Evolutionary conservation across 1,284 basidiomycete species (phyloP).

Genomic region (Meripilus lineatus): DNA sequence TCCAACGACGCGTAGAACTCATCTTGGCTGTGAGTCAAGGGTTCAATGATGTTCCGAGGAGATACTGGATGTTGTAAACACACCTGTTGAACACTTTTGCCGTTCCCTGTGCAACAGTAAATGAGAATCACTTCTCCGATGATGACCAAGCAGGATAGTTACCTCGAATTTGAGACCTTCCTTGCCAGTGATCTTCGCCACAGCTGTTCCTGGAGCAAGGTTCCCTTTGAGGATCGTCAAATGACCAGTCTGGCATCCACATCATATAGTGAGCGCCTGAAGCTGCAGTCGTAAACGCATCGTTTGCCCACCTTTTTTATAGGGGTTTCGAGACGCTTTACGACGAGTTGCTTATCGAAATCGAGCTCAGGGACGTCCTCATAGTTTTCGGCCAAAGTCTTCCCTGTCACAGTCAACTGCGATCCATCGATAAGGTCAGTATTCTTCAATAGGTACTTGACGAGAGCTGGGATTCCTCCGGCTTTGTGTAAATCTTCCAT

Average conservation of each 20-base stretch:
- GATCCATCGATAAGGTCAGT: constrained; percentile 86
- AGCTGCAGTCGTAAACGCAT: background rate
- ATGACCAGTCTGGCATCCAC: constrained; percentile 67
- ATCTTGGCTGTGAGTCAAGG: constrained; percentile 52
- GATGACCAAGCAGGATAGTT: constrained; percentile 13
- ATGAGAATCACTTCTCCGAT: constrained; percentile 1
- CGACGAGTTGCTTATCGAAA: constrained; percentile 80
- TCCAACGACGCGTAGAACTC: constrained; percentile 84
- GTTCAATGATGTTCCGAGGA: background rate
- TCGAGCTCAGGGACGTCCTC: constrained; percentile 74
- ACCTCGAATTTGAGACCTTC: constrained; percentile 88
- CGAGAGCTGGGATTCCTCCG: constrained; percentile 80
- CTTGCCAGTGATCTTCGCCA: constrained; percentile 96
- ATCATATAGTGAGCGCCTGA: background rate
- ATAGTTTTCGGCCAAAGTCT: constrained; percentile 90
- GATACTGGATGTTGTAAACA: constrained; percentile 2
- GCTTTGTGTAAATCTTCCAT: constrained; percentile 96
- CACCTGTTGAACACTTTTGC: constrained; percentile 78
- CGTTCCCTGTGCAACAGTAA: constrained; percentile 41
- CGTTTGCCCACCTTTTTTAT: constrained; percentile 58
- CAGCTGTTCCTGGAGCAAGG: constrained; percentile 86
- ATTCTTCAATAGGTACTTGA: constrained; percentile 86
- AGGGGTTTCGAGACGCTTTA: constrained; percentile 75
- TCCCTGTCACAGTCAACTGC: constrained; percentile 92
- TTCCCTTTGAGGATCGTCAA: constrained; percentile 89